Evolutionary conservation across 2,329 filamentous ascomycete species (phyloP).

Genomic region (Ophioceras dolichostomum): DNA sequence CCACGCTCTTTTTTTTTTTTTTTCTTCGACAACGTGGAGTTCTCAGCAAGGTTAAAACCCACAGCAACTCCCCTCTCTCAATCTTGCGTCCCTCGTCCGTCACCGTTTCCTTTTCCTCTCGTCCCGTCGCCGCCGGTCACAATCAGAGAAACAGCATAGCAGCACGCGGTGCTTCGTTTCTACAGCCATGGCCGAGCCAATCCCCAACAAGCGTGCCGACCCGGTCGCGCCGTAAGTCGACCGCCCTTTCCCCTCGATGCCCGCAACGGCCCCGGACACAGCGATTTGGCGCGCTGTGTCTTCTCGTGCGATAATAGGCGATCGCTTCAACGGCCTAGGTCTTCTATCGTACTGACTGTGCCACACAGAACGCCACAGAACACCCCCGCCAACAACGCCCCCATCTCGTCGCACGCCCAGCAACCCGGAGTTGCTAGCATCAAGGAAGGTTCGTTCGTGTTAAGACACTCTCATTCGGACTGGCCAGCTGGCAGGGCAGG

Average conservation of each 20-base stretch:
- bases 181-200: slow-evolving; percentile 52
- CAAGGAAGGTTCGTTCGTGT: slow-evolving; percentile 86
- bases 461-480: slow-evolving; percentile 7
- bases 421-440: slow-evolving; percentile 90
- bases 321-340: no score
- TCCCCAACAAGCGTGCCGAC: slow-evolving; percentile 50
- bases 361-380: slow-evolving; percentile 83
- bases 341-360: no score
- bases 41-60: background rate
- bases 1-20: background rate
- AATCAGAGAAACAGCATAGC: no score
- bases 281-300: no score
- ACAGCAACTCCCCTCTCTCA: background rate
- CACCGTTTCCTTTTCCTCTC: no score
- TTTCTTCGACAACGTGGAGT: no score
- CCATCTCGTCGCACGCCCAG: slow-evolving; percentile 94
- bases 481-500: no score
- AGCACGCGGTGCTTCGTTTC: no score
- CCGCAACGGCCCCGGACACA: background rate
- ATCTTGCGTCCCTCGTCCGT: no score
- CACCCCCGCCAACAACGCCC: slow-evolving; percentile 88
- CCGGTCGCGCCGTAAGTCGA: slow-evolving; percentile 44
- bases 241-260: slow-evolving; percentile 3
- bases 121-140: no score
- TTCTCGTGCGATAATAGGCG: no score